phyloP scores from a whole-genome alignment of 1,284 basidiomycete species.

The Marasmius oreades region DNA sequence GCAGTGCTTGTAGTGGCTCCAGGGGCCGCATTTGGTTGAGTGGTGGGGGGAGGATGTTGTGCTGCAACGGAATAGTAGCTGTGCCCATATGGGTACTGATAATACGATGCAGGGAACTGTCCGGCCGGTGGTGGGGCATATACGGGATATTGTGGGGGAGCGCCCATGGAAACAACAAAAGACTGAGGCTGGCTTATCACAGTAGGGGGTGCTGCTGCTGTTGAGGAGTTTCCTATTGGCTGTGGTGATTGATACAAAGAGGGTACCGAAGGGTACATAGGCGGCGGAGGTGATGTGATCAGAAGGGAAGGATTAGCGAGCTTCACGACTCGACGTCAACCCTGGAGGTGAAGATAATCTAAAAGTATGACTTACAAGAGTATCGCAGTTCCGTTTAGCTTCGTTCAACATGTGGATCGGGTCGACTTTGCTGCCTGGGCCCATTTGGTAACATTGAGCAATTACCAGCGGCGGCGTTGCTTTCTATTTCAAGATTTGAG shows the following conservation, averaged over 20 bases:
- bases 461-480: conserved; percentile 68
- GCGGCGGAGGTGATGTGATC: conserved; percentile 59
- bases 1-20: conserved; percentile 24
- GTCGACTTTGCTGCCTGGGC: conserved; percentile 63
- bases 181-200: conserved; percentile 67
- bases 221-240: conserved; percentile 23
- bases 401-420: conserved; percentile 69
- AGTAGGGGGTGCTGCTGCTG: conserved; percentile 23
- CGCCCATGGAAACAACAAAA: conserved; percentile 63
- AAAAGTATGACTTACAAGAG: conserved; percentile 45
- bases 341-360: conserved; percentile 6
- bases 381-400: conserved; percentile 74
- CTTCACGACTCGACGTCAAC: conserved; percentile 32
- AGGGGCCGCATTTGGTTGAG: conserved; percentile 20
- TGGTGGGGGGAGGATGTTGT: conserved; percentile 14
- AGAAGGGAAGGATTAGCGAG: conserved; percentile 67
- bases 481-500: conserved; percentile 44
- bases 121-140: conserved; percentile 7
- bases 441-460: conserved; percentile 75
- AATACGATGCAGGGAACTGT: conserved; percentile 50
- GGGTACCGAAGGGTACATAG: conserved; percentile 47
- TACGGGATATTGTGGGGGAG: conserved; percentile 27
- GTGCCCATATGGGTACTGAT: conserved; percentile 33
- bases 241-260: conserved; percentile 34
- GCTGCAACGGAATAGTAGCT: conserved; percentile 10